Conservation (phyloP, 2,329 filamentous ascomycete species). For the Penicillium psychrosexuale region DNA sequence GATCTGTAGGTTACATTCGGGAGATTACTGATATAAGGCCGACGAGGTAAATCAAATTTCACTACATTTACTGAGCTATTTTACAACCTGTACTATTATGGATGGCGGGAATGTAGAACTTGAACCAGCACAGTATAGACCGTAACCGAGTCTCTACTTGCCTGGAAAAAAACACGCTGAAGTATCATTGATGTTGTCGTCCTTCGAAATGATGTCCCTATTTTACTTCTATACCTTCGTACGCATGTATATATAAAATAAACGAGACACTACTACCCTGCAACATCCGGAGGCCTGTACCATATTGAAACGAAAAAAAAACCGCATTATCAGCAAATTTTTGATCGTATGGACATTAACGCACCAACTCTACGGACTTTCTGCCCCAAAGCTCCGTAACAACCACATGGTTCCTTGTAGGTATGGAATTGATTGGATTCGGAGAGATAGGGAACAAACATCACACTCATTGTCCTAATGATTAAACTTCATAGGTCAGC, state of each 20-base stretch:
- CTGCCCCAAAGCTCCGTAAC: too few relatives aligned
- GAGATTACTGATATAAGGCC: conserved; percentile 13
- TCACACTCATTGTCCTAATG: not conserved
- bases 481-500: not conserved
- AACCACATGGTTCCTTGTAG: not conserved
- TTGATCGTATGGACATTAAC: not conserved
- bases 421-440: not conserved
- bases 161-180: not conserved
- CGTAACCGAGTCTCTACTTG: too few relatives aligned
- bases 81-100: too few relatives aligned
- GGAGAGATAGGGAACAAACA: not conserved
- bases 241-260: not conserved
- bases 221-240: not conserved
- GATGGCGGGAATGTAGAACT: too few relatives aligned
- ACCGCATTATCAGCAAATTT: too few relatives aligned
- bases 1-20: conserved; percentile 21
- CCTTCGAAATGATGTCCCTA: not conserved
- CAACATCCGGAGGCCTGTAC: not conserved
- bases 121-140: too few relatives aligned
- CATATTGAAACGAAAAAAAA: not conserved
- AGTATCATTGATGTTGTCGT: too few relatives aligned
- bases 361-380: not conserved
- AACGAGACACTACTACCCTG: not conserved
- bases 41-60: not conserved
- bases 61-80: too few relatives aligned